Evolutionary conservation across 2,329 filamentous ascomycete genomes (phyloP).

Genomic region (Lachnellula suecica): DNA sequence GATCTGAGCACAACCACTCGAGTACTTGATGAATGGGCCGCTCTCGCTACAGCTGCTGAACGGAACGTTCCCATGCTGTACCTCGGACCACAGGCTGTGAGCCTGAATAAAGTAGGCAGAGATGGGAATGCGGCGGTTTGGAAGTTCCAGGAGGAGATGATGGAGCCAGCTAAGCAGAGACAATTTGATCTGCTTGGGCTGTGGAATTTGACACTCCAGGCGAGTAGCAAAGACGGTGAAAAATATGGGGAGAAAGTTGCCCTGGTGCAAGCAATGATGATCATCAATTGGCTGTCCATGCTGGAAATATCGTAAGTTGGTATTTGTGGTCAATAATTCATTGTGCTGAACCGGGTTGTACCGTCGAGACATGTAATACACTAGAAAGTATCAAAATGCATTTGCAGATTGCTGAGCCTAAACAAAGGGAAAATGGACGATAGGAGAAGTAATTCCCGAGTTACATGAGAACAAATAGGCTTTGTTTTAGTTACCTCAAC

Average conservation of each 20-base stretch:
- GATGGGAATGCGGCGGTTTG: conserved; percentile 27
- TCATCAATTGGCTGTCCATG: conserved; percentile 36
- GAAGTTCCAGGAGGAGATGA: conserved; percentile 38
- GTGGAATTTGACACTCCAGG: conserved; percentile 43
- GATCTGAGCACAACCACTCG: conserved; percentile 29
- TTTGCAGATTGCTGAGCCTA: too few relatives aligned
- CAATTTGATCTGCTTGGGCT: conserved; percentile 41
- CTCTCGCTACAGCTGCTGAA: conserved; percentile 34
- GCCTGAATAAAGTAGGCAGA: conserved; percentile 2
- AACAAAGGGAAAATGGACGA: background rate
- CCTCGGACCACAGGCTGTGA: conserved; percentile 37
- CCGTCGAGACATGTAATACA: too few relatives aligned
- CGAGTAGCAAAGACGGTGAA: conserved; percentile 37
- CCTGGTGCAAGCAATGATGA: conserved; percentile 39
- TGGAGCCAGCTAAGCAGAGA: conserved; percentile 31
- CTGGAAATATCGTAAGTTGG: conserved; percentile 29
- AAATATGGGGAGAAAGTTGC: conserved; percentile 39
- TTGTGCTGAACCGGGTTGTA: too few relatives aligned
- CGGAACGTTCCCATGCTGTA: conserved; percentile 42
- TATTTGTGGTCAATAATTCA: background rate
- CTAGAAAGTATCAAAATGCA: too few relatives aligned
- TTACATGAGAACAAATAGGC: too few relatives aligned
- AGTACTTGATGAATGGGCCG: conserved; percentile 41
- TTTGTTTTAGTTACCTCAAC: too few relatives aligned
- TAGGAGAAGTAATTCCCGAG: background rate